Evolutionary conservation across 2,329 filamentous ascomycete genomes (phyloP).

Genomic region (Huntiella moniliformis): DNA sequence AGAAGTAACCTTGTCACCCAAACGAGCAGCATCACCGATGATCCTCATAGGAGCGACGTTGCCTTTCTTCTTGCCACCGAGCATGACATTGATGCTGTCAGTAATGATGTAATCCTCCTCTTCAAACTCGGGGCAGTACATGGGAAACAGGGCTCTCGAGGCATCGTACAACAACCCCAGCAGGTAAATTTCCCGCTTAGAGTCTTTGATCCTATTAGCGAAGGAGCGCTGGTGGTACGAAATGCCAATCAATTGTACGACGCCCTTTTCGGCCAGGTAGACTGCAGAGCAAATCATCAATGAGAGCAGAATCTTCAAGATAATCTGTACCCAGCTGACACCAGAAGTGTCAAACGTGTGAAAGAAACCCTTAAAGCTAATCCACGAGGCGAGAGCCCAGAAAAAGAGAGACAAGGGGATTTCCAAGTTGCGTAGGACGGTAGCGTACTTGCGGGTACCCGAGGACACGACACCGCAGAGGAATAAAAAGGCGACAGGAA

Average conservation of each 20-base stretch:
- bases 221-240: constrained; percentile 75
- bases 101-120: constrained; percentile 88
- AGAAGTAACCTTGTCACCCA: constrained; percentile 86
- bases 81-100: constrained; percentile 55
- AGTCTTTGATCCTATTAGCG: constrained; percentile 65
- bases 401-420: constrained; percentile 50
- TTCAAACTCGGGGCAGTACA: constrained; percentile 76
- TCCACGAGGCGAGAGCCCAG: constrained; percentile 44
- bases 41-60: constrained; percentile 61
- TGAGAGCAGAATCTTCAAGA: constrained; percentile 48
- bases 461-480: constrained; percentile 50
- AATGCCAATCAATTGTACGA: constrained; percentile 70
- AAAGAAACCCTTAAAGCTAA: constrained; percentile 42
- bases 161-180: constrained; percentile 78
- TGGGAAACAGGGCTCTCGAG: constrained; percentile 71
- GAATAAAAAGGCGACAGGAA: constrained; percentile 48
- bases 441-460: constrained; percentile 51
- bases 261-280: constrained; percentile 55
- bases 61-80: constrained; percentile 40
- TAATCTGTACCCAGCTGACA: constrained; percentile 34
- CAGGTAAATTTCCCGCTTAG: constrained; percentile 69
- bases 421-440: constrained; percentile 43
- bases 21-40: constrained; percentile 56
- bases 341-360: constrained; percentile 16
- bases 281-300: constrained; percentile 49